A percentile compares a stretch with the other conserved stretches of the same genome.
These are phyloP conservation scores for Aspergillus alliaceus DNA, from an alignment of 2,329 filamentous ascomycete genomes.

Conservation along the genomic window DNA sequence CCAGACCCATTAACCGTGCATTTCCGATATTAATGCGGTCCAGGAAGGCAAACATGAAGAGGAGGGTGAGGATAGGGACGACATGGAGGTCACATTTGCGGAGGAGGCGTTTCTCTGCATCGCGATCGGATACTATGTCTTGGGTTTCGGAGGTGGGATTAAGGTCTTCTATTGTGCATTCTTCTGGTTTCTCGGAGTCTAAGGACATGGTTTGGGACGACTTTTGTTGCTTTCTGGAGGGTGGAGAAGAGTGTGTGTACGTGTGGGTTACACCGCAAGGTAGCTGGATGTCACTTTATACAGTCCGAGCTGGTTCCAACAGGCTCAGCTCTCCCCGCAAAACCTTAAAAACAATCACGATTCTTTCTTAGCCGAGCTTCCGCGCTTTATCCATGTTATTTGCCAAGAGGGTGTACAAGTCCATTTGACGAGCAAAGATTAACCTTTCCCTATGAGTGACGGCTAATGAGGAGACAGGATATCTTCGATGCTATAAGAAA, in stretches of 20 bases:
- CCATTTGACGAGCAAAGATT: background rate
- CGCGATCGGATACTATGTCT: slow-evolving; percentile 12
- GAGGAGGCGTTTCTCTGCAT: slow-evolving; percentile 47
- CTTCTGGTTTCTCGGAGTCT: background rate
- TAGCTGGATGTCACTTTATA: background rate
- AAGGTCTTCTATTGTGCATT: slow-evolving; percentile 20
- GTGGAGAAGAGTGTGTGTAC: too few species aligned
- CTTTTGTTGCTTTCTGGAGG: background rate
- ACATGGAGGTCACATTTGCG: slow-evolving; percentile 51
- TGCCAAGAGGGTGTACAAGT: background rate
- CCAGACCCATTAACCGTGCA: slow-evolving; percentile 47
- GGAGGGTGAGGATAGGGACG: slow-evolving; percentile 48
- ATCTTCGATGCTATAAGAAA: background rate
- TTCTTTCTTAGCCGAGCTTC: background rate
- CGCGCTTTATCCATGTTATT: background rate
- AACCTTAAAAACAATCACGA: too few species aligned
- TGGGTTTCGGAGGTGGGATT: slow-evolving; percentile 4
- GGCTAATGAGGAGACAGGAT: too few species aligned
- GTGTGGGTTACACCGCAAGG: background rate
- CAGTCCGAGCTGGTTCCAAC: background rate
- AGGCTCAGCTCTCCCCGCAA: background rate
- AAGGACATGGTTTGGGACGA: background rate
- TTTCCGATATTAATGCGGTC: slow-evolving; percentile 53
- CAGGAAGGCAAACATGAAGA: slow-evolving; percentile 48
- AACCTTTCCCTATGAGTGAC: background rate